Base-by-base conservation (phyloP, 495 filamentous ascomycete genomes). In the Tuber microsphaerosporum region DNA sequence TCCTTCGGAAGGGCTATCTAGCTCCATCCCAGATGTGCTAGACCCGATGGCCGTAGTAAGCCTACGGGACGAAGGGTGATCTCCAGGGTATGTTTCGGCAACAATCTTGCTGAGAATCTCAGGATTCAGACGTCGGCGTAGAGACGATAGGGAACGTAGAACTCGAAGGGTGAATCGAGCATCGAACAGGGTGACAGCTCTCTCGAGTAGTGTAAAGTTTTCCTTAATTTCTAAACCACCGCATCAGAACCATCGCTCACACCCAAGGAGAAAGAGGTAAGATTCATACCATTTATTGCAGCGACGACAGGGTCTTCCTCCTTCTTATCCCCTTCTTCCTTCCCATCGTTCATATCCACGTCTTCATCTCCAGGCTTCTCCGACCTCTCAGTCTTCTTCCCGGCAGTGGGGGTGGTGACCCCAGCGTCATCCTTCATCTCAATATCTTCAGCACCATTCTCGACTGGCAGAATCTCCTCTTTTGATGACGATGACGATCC, bases 161-260 rank as follows among this genome's bases (percentile, higher is more conserved):
- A 95, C 95, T 78, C 96, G 89, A 74, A 99, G 90, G 70, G 94
- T 92, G 85, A 97, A 99, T 85, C 95, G 91, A 71, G 94, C 89
- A 86, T 99, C 95, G 83, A 98, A 99, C 81, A 97, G 89, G 77
- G 91, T 86, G 75, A 98, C 94, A 77, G 95, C 95, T 82, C 93
- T 92, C 79, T 97, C 94, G 76, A 99, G 89, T 42, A 97, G 89
- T 73, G 88, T 88, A 82, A 97, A 97, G 85, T 97, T 97, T 87
- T 88, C 89, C 86, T 94, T 94, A 87, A 98, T 97, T 83, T 97
- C 95, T 96, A 79, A 70, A 71, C 71, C 44, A 65, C 74, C 69
- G 41, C 68, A 71, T 76, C 73, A 41, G 80, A 73, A 73, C 71
- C 17, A 81, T 81, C 42, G 39, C 22, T 37, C 31, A 37, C 41